Percentiles rank a stretch among this genome's conserved stretches.
Conservation (phyloP, 371 early-diverging fungal species). For the Apophysomyces ossiformis region DNA sequence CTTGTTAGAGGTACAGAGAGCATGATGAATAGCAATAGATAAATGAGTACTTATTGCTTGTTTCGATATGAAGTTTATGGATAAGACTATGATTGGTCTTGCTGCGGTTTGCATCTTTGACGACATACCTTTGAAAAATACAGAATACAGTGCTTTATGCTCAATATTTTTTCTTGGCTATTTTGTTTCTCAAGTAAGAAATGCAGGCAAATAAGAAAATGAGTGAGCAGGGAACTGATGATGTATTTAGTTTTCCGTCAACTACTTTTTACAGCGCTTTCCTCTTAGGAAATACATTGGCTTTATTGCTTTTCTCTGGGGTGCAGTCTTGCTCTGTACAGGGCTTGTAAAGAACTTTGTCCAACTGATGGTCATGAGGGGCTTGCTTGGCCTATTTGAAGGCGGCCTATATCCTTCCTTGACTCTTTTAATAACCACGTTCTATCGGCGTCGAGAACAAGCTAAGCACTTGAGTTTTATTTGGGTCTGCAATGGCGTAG, state of each 20-base stretch:
- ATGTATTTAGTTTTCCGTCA: conserved; percentile 28
- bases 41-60: no score
- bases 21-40: no score
- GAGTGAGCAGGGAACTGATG: no score
- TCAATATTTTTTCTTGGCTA: conserved; percentile 49
- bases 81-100: conserved; percentile 46
- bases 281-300: conserved; percentile 27
- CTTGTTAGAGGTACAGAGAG: conserved; percentile 36
- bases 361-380: conserved; percentile 17
- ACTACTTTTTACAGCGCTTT: conserved; percentile 26
- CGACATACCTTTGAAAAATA: conserved; percentile 30
- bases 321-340: conserved; percentile 16
- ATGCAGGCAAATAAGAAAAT: background rate
- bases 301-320: conserved; percentile 20
- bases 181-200: conserved; percentile 39
- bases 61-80: conserved; percentile 32
- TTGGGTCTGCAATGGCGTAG: conserved; percentile 31
- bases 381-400: conserved; percentile 34
- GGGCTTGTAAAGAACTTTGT: conserved; percentile 19
- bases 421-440: conserved; percentile 14
- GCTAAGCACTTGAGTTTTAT: conserved; percentile 14
- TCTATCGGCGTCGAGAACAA: conserved; percentile 28
- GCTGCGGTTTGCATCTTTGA: conserved; percentile 30
- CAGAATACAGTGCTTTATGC: conserved; percentile 35
- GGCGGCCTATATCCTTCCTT: conserved; percentile 31